phyloP scores from a whole-genome alignment of 169 alveolate genomes.

The Neospora caninum region DNA sequence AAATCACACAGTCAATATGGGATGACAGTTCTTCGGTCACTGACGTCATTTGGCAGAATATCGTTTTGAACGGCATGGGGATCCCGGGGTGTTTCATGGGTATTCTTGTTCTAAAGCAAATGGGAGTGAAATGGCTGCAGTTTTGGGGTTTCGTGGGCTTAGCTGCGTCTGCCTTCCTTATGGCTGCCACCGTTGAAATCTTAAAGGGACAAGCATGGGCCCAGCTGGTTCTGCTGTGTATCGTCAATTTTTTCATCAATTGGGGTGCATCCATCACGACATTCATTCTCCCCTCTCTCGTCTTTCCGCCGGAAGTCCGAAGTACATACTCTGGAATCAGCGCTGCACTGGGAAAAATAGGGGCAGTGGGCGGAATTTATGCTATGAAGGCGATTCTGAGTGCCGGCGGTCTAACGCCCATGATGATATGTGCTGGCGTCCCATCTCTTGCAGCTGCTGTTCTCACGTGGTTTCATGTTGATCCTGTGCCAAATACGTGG shows the following conservation, averaged over 20 bases:
- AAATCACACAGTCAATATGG: slow-evolving; percentile 59
- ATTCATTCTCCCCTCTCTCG: slow-evolving; percentile 62
- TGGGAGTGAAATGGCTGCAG: slow-evolving; percentile 67
- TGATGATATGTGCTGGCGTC: slow-evolving; percentile 63
- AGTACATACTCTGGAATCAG: slow-evolving; percentile 58
- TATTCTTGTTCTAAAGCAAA: slow-evolving; percentile 48
- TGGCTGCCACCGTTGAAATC: slow-evolving; percentile 54
- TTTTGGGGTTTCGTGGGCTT: slow-evolving; percentile 64
- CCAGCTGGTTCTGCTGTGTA: slow-evolving; percentile 41
- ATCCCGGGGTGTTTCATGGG: slow-evolving; percentile 66
- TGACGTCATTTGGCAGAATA: slow-evolving; percentile 43
- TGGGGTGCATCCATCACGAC: slow-evolving; percentile 67
- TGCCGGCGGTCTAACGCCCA: slow-evolving; percentile 45
- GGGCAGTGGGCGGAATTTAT: slow-evolving; percentile 61
- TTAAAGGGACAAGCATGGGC: slow-evolving; percentile 31
- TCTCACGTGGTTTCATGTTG: slow-evolving; percentile 49
- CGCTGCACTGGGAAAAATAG: slow-evolving; percentile 63
- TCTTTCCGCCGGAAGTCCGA: slow-evolving; percentile 57
- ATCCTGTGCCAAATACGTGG: slow-evolving; percentile 30
- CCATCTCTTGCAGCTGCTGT: slow-evolving; percentile 51
- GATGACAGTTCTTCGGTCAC: neutral
- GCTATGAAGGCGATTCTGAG: slow-evolving; percentile 38
- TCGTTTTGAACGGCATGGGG: slow-evolving; percentile 52
- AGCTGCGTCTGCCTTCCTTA: slow-evolving; percentile 43
- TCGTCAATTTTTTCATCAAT: slow-evolving; percentile 55